Evolutionary conservation across 768 basidiomycete species (phyloP), one percentile per base, ranked within the genome.

Genomic region (Leucocoprinus leucothites): DNA sequence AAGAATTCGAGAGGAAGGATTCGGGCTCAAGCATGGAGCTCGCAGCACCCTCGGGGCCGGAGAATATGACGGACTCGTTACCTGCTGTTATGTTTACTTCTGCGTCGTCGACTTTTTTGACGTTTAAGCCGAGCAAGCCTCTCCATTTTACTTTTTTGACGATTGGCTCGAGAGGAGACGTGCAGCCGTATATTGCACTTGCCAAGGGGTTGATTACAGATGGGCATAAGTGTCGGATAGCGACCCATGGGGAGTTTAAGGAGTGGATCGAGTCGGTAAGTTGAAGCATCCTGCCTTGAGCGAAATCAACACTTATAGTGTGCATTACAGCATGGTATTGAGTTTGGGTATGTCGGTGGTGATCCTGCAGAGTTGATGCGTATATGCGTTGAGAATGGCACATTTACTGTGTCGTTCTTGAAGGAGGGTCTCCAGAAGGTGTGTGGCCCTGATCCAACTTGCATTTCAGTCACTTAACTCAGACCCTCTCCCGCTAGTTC

Each of bases 331-430:
- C 81, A 98, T 66, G 94, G 93, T n/a, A 97, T 99, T 63, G 94
- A 94, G 65, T 98, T 89, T 67, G 89, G 89, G 9, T 88, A 82
- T 60, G 94, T 98, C 41, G 96, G 97, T 9, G 96, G 96, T 24
- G 97, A 98, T 69, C 96, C 96, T 9, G 95, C 97, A 1, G 96
- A 98, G 69, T 74, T 99, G 40, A 95, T 98, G 94, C 82, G 91
- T 50, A 93, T 99, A 60, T 98, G 95, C 68, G 88, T 98, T 31
- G 96, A 98, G 71, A 98, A 99, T 70, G 97, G 97, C 58, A 97
- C 88, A 55, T 99, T 98, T 66, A 97, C 96, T 0, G 88, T 98
- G 35, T 85, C 94, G 0, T 98, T 98, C 71, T 72, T 98, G 68
- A 94, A 88, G 68, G 97, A 99, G 66, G 88, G 86, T 9, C 67